Evolutionary conservation across 306 rosid species (phyloP), one percentile per base, ranked within the genome.

Genomic region (Dryas alaskensis): DNA sequence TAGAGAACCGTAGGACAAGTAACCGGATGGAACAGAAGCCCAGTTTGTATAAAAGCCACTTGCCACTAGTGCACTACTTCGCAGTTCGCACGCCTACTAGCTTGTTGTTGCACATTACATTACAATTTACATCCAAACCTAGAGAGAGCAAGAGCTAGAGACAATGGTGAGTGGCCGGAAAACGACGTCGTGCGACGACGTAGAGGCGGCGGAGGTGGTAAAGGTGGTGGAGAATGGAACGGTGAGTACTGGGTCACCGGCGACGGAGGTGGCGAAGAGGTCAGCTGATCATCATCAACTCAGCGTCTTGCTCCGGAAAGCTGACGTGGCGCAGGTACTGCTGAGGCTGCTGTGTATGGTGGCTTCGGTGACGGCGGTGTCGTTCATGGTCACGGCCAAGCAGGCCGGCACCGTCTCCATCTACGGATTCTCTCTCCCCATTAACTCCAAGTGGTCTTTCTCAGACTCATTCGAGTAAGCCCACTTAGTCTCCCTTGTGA

Each of bases 371-470:
- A 77, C 85, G 63, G 85, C 98, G 0, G 17, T 91, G 51, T 76
- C 84, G 25, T 47, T 87, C 66, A 91, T 91, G 98, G 82, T 94
- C 14, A 91, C 97, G 0, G 98, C 98, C 10, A 63, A 58, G 73
- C 84, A 93, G 78, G 81, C 84, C 11, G 74, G 75, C 81, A 72
- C 83, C 2, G 81, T 93, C 69, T 61, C 81, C 67, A 65, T 93
- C 76, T 87, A 85, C 67, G 94, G 94, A 52, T 85, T 91, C 73
- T 67, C 57, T 13, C 81, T 91, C 2, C 91, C 97, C 11, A 71
- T 94, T 68, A 81, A 80, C 63, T 89, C 98, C 65, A 88, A 88
- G 68, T 94, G 98, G 98, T 88, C 96, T 27, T 87, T 87, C 73
- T 78, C 98, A 13, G 77, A 84, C 51, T 87, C 96, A 1, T 89